Evolutionary conservation across 1,284 basidiomycete species (phyloP).

Genomic region (Puccinia triticina): DNA sequence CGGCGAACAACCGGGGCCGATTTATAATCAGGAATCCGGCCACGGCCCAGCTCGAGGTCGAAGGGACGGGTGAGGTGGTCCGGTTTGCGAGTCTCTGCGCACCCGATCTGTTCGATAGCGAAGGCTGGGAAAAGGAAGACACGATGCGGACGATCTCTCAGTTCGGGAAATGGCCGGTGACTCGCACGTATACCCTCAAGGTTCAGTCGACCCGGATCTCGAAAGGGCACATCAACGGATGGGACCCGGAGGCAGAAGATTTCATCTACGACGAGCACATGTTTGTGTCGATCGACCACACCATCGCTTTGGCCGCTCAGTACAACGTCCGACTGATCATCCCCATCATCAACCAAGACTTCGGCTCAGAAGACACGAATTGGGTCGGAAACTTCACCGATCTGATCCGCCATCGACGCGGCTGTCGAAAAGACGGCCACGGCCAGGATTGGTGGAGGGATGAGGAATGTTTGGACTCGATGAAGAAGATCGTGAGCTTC

Average conservation of each 20-base stretch:
- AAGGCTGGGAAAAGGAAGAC: conserved; percentile 50
- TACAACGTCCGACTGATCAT: conserved; percentile 50
- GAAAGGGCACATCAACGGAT: conserved; percentile 48
- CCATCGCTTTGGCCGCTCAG: conserved; percentile 43
- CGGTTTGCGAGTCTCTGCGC: conserved; percentile 48
- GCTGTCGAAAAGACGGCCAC: conserved; percentile 18
- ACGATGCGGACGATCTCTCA: conserved; percentile 48
- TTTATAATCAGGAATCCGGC: conserved; percentile 42
- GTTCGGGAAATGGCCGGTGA: conserved; percentile 50
- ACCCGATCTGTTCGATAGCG: conserved; percentile 51
- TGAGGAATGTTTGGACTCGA: conserved; percentile 51
- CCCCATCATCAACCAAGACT: conserved; percentile 51
- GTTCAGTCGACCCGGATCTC: conserved; percentile 42
- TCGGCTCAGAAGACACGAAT: conserved; percentile 50
- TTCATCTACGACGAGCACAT: conserved; percentile 50
- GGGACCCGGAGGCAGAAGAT: conserved; percentile 39
- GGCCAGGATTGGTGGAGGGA: conserved; percentile 45
- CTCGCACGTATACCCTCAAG: conserved; percentile 50
- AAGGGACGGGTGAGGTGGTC: conserved; percentile 37
- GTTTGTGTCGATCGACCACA: conserved; percentile 51
- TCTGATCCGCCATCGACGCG: conserved; percentile 41
- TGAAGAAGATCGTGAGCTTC: conserved; percentile 45
- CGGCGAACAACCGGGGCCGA: conserved; percentile 28
- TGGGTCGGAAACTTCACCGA: conserved; percentile 51
- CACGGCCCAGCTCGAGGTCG: conserved; percentile 42